These are phyloP conservation scores for Macrophomina pseudophaseolina DNA, from an alignment of 2,329 filamentous ascomycete species.

Conservation along the genomic window DNA sequence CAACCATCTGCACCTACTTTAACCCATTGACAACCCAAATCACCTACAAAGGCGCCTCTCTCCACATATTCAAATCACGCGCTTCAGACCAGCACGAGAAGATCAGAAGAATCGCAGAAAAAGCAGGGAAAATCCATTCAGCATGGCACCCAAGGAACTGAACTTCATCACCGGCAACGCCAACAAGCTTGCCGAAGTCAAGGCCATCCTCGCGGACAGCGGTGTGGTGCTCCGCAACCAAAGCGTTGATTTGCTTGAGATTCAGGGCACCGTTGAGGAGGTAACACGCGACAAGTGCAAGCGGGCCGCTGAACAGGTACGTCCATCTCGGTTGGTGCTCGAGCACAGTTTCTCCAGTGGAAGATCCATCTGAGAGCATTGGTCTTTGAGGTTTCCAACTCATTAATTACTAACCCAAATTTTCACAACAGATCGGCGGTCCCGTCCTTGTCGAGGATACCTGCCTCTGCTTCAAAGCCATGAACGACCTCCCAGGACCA, in stretches of 20 bases:
- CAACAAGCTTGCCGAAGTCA: constrained; percentile 90
- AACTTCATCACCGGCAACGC: constrained; percentile 98
- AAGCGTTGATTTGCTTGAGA: constrained; percentile 80
- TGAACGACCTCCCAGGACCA: constrained; percentile 88
- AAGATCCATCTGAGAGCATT: no score
- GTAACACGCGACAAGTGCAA: constrained; percentile 88
- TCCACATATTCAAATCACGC: background rate
- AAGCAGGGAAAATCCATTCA: background rate
- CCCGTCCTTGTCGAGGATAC: constrained; percentile 97
- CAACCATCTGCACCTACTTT: background rate
- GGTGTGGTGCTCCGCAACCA: constrained; percentile 75
- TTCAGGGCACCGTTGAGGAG: constrained; percentile 91
- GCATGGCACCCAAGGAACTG: constrained; percentile 61
- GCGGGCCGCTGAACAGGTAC: constrained; percentile 77
- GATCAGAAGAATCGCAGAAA: constrained; percentile 28
- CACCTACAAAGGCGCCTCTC: background rate
- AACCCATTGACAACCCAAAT: constrained; percentile 3
- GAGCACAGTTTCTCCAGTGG: background rate
- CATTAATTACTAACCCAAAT: constrained; percentile 16
- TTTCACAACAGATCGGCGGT: constrained; percentile 67
- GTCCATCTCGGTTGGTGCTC: constrained; percentile 31
- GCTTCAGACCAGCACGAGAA: background rate
- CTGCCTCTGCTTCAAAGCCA: constrained; percentile 87
- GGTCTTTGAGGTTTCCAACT: background rate
- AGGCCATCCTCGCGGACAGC: constrained; percentile 77